A percentile compares a stretch with the other conserved stretches of the same genome.
phyloP scores from a whole-genome alignment of 2,329 filamentous ascomycete species.

The Acephala macrosclerotiorum region DNA sequence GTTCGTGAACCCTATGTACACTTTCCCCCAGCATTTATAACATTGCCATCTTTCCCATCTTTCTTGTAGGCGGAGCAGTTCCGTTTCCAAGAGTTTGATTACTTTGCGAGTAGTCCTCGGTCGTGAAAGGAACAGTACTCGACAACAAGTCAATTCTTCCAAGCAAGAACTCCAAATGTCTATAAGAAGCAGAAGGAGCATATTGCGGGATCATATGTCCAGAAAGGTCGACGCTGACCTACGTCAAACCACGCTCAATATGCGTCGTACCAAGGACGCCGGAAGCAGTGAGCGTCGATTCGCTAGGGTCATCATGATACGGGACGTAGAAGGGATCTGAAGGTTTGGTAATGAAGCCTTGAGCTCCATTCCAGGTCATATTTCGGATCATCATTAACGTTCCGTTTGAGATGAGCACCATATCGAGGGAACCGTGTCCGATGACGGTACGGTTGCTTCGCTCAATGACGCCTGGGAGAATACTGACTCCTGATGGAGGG shows the following conservation, averaged over 20 bases:
- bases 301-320: conserved; percentile 70
- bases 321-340: conserved; percentile 40
- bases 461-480: conserved; percentile 76
- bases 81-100: conserved; percentile 27
- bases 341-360: conserved; percentile 62
- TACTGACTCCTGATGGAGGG: conserved; percentile 60
- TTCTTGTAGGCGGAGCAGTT: conserved; percentile 28
- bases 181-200: conserved; percentile 70
- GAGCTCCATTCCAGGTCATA: conserved; percentile 70
- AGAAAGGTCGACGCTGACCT: conserved; percentile 65
- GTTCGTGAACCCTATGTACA: not conserved
- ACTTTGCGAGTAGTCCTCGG: conserved; percentile 31
- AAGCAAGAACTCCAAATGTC: conserved; percentile 78
- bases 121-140: conserved; percentile 49
- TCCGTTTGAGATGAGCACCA: conserved; percentile 67
- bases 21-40: not conserved
- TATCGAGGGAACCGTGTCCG: conserved; percentile 66
- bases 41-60: conserved; percentile 7
- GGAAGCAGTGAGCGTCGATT: conserved; percentile 72
- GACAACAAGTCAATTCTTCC: conserved; percentile 69
- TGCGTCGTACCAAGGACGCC: conserved; percentile 75
- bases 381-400: conserved; percentile 68
- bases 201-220: conserved; percentile 75
- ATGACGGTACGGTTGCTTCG: conserved; percentile 76
- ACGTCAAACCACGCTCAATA: conserved; percentile 80